Evolutionary conservation across 208 protist genomes (phyloP), one percentile per base, ranked within the genome.

Genomic region (Angomonas ambiguus): DNA sequence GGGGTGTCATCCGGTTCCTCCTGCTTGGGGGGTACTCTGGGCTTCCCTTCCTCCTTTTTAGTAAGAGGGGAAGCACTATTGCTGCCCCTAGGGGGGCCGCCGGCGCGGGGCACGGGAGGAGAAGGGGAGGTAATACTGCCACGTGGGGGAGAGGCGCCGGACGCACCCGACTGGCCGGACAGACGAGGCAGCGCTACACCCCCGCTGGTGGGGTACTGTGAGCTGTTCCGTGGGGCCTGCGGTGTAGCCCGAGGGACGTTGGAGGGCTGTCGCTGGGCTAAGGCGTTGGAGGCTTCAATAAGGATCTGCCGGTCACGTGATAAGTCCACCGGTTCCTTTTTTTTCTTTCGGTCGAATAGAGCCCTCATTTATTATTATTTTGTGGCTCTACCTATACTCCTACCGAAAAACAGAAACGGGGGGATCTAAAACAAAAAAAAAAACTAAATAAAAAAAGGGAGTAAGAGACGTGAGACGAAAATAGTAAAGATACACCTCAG

Each of bases 371-470:
- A n/a, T n/a, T n/a, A n/a, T n/a, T n/a, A n/a, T n/a, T n/a, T n/a
- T n/a, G n/a, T n/a, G n/a, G n/a, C n/a, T n/a, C n/a, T n/a, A n/a
- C n/a, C n/a, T 45, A 45, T 16, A 45, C 38, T 45, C 11, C 8
- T 45, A 45, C 8, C 8, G 16, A 45, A 45, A 45, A 45, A 45
- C 11, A 45, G 16, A 45, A 45, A 45, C 8, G 16, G 8, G 16
- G 8, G 13, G 24, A 53, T 53, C 38, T 31, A 16, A 48, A 2
- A 4, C 3, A 60, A 33, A 51, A 64, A 42, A 55, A 64, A 63
- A 35, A 62, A 62, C 27, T 13, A 65, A 63, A 53, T 1, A 56
- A 6, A 30, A 64, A 24, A 51, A 51, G 61, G 25, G 24, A 53
- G 13, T 53, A 22, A 4, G 3, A n/a, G n/a, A n/a, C n/a, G n/a